These are phyloP conservation scores for Pythium sukuiense DNA, from an alignment of 352 stramenopile genomes.

Conservation along the genomic window DNA sequence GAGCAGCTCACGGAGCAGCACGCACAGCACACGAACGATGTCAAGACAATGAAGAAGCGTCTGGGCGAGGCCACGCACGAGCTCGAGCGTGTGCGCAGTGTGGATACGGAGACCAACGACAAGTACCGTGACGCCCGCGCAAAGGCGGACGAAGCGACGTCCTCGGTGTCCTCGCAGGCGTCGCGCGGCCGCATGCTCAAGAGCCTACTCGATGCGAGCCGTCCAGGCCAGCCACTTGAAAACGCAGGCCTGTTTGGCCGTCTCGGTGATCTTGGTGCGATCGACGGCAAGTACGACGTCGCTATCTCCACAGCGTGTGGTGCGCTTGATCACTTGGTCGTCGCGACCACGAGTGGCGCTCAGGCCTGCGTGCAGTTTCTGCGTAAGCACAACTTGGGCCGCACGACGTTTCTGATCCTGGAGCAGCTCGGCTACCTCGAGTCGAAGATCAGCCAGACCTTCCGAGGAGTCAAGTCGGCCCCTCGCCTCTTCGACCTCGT, in stretches of 20 bases:
- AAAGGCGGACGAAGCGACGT: conserved; percentile 78
- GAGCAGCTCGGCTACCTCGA: conserved; percentile 93
- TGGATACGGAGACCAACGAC: conserved; percentile 48
- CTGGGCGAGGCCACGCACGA: conserved; percentile 82
- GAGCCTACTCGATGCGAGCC: conserved; percentile 90
- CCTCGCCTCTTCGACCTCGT: conserved; percentile 90
- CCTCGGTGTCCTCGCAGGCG: conserved; percentile 64
- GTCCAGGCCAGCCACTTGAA: conserved; percentile 87
- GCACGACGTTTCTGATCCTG: conserved; percentile 98
- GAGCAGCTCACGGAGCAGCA: conserved; percentile 70
- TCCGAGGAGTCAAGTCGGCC: conserved; percentile 47
- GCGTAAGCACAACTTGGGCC: conserved; percentile 93
- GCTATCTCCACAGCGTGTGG: conserved; percentile 97
- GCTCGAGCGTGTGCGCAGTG: conserved; percentile 58
- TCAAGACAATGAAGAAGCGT: conserved; percentile 66
- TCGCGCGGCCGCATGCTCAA: conserved; percentile 82
- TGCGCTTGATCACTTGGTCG: conserved; percentile 96
- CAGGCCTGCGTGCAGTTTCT: conserved; percentile 96
- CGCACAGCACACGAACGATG: conserved; percentile 48
- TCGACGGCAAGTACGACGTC: conserved; percentile 96
- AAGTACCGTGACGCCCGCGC: conserved; percentile 67
- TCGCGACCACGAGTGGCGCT: conserved; percentile 94
- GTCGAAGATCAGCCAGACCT: conserved; percentile 66
- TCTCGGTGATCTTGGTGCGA: conserved; percentile 96
- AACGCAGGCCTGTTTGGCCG: conserved; percentile 94